phyloP scores from a whole-genome alignment of 2,329 filamentous ascomycete genomes.

The Exophiala bonariae region DNA sequence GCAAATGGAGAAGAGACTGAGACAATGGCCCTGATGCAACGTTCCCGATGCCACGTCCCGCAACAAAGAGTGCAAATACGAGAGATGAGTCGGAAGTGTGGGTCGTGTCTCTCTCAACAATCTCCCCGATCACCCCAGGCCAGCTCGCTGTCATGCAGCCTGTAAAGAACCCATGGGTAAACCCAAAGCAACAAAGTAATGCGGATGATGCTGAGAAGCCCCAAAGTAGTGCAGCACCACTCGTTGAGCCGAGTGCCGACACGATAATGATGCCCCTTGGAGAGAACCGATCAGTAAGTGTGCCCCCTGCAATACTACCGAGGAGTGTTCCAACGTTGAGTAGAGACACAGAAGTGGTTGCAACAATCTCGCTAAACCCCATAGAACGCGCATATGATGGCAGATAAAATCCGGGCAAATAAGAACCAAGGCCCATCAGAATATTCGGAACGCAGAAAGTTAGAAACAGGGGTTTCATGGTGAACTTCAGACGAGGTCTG shows the following conservation, averaged over 20 bases:
- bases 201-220: neutral
- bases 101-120: slow-evolving; percentile 1
- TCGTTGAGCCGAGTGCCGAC: neutral
- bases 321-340: neutral
- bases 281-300: neutral
- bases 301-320: slow-evolving; percentile 1
- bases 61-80: neutral
- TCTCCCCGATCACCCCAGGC: neutral
- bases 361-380: neutral
- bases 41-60: neutral
- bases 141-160: neutral
- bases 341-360: neutral
- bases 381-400: neutral
- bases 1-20: neutral
- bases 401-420: slow-evolving; percentile 1
- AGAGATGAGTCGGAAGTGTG: neutral
- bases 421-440: neutral
- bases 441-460: neutral
- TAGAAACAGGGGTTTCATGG: neutral
- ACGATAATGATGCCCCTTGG: neutral
- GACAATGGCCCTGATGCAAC: slow-evolving; percentile 1
- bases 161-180: slow-evolving; percentile 1
- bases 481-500: neutral
- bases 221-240: slow-evolving; percentile 1
- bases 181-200: neutral